These are phyloP conservation scores for Antrodiella citrinella DNA, from an alignment of 768 basidiomycete genomes.

Conservation along the genomic window DNA sequence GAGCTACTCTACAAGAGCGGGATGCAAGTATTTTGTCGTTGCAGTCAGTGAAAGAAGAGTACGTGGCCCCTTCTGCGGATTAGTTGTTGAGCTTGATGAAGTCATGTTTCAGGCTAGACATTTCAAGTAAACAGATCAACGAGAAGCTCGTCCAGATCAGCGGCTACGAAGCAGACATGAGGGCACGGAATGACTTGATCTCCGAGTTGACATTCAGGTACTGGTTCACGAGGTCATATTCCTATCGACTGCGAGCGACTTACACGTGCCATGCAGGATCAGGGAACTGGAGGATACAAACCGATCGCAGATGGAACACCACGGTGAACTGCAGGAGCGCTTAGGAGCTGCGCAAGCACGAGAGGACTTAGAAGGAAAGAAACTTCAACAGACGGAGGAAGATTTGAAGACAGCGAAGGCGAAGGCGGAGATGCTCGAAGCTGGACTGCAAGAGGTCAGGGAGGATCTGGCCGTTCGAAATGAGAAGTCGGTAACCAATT, in stretches of 20 bases:
- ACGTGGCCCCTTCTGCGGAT: not conserved
- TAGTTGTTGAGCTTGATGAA: too few relatives aligned
- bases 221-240: too few relatives aligned
- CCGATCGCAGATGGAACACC: too few relatives aligned
- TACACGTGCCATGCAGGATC: too few relatives aligned
- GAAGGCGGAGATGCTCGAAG: not conserved
- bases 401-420: not conserved
- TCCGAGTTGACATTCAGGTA: conserved; percentile 5
- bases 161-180: not conserved
- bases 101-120: too few relatives aligned
- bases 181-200: conserved; percentile 5
- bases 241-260: too few relatives aligned
- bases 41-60: conserved; percentile 8
- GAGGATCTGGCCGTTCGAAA: conserved; percentile 3
- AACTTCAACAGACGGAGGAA: not conserved
- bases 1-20: not conserved
- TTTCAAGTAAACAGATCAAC: not conserved
- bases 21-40: conserved; percentile 7
- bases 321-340: too few relatives aligned
- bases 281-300: too few relatives aligned
- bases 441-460: conserved; percentile 1
- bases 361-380: conserved; percentile 4
- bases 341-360: too few relatives aligned
- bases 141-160: not conserved
- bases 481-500: conserved; percentile 13